Base-by-base conservation (phyloP, 2,329 filamentous ascomycete genomes). In the Dryadomyces sulphureus region DNA sequence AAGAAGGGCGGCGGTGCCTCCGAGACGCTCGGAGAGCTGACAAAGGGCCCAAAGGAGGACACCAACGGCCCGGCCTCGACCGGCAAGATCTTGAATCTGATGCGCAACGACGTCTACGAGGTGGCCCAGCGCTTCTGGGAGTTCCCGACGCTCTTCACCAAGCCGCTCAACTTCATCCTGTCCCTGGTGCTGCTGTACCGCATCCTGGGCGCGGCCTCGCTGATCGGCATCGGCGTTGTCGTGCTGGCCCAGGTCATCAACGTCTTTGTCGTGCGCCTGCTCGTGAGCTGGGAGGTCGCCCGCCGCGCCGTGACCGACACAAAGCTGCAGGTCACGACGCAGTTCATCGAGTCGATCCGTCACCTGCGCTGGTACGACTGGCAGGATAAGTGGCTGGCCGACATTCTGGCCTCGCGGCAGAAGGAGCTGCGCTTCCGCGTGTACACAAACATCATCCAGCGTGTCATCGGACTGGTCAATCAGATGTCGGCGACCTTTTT, bases 101-200 rank as follows among this genome's bases (percentile, higher is more conserved):
- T 94, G 68, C 79, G 86, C 42, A 79, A 74, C 48, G 85, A 92
- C 58, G 84, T 83, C 0, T 92, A 90, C 56, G 83, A 89, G 57
- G 77, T 90, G 35, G 75, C 85, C 3, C 85, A 90, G 56, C 67
- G 84, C 38, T 92, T 94, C 55, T 94, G 88, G 88, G 88, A 94
- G 49, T 84, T 92, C 45, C 73, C 83, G 2, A 69, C 69, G n/a
- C 65, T 94, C 2, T 65, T 93, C 36, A 80, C 80, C 3, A 84
- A 83, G 50, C 88, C 88, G 0, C 61, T 92, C 16, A 83, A 82
- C 49, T 72, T 90, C n/a, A 56, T 87, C 2, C 67, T 94, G 4
- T 84, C 86, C 0, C 72, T 85, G 12, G 64, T 78, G 12, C 70
- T 94, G 6, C 79, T 89, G 7, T 87, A 83, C 77, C 69, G 75